Conservation (phyloP, 495 filamentous ascomycete species). For the Aspergillus leporis region DNA sequence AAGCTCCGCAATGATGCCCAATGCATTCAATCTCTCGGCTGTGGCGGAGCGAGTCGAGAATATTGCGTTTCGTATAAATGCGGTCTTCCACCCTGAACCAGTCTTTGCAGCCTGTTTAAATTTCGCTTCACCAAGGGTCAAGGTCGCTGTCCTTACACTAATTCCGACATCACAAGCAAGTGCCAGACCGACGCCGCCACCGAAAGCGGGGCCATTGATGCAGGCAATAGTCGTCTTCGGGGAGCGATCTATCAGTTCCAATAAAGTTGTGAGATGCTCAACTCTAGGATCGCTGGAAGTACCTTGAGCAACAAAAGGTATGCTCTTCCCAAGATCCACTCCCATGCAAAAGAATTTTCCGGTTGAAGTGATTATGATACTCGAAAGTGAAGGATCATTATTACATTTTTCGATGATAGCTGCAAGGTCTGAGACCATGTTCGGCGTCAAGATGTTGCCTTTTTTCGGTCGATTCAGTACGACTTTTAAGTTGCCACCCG, state of each 20-base stretch:
- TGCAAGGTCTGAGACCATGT: constrained; percentile 31
- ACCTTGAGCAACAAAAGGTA: constrained; percentile 19
- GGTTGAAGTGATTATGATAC: constrained; percentile 32
- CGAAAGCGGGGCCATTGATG: constrained; percentile 40
- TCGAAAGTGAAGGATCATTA: constrained; percentile 24
- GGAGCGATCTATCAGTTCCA: constrained; percentile 32
- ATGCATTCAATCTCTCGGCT: constrained; percentile 22
- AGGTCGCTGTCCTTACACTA: constrained; percentile 16
- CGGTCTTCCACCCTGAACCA: constrained; percentile 24
- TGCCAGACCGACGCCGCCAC: constrained; percentile 39
- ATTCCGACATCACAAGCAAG: constrained; percentile 40
- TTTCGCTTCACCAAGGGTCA: constrained; percentile 37
- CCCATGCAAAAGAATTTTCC: constrained; percentile 47
- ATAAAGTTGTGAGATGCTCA: constrained; percentile 22
- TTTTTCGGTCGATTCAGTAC: constrained; percentile 34
- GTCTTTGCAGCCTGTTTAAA: constrained; percentile 7
- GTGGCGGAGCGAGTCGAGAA: constrained; percentile 29
- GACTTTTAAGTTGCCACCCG: constrained; percentile 32
- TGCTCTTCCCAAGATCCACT: constrained; percentile 33
- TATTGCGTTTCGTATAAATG: constrained; percentile 32
- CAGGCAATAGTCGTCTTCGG: constrained; percentile 39
- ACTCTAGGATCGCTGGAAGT: constrained; percentile 23
- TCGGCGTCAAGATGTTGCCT: constrained; percentile 34
- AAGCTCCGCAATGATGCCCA: constrained; percentile 22
- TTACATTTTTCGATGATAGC: constrained; percentile 20